Base-by-base conservation (phyloP, 345 rosid genomes). In the Aethionema arabicum region DNA sequence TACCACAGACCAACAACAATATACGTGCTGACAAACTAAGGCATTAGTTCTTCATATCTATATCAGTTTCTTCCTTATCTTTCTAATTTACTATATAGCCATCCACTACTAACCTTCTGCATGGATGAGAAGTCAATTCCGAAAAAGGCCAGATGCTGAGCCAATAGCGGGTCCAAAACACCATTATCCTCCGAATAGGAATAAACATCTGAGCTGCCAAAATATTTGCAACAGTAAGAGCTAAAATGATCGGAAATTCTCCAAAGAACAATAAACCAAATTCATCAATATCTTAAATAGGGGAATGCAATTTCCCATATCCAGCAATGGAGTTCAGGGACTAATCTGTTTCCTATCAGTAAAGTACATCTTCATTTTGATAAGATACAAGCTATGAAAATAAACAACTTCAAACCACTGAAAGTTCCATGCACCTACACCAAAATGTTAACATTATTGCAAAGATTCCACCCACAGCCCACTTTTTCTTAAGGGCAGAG, bases 181-280 rank as follows among this genome's bases (percentile, higher is more conserved):
- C 88, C 68, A 53, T 88, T 90, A 77, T 90, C 98, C 79, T 90
- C 98, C 29, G 91, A 85, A 74, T 95, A 95, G 47, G 98, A 95
- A 78, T 77, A 95, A 79, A 95, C 95, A 69, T 95, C 99, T 91
- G 95, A 81, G 83, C 90, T 85, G 91, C 89, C 98, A 85, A 87
- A 80, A 77, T 39, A 74, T 46, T 66, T 74, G 67, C 59, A 62
- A 71, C 52, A 13, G 71, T 83, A 63, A 79, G 80, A 74, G 67
- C 73, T 57, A 63, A 69, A 65, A 49, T 55, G 10, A 54, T 41
- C 4, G 7, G 31, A 39, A 59, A 44, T 61, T 45, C 11, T 51
- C 54, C 50, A 31, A 51, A 9, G 32, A 64, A 45, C 32, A 58
- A 63, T 11, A 56, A 48, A 11, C 33, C 13, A 49, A 40, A 63